These are phyloP conservation scores for Coemansia sp. DNA, from an alignment of 192 early-diverging fungal species.

Conservation along the genomic window DNA sequence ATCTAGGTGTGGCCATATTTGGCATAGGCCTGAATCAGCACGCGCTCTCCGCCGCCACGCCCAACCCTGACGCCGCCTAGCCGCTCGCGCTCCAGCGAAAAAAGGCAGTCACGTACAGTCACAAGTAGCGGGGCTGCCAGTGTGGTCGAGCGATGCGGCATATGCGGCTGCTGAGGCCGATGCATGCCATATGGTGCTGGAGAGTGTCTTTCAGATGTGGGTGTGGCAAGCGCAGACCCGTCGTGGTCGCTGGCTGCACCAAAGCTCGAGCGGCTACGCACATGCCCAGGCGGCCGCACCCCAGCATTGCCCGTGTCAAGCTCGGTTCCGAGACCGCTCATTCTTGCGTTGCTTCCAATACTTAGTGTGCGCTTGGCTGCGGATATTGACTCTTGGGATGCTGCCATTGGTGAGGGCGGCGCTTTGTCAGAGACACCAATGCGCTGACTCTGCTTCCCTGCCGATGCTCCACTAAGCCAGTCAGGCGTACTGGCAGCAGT, in stretches of 20 bases:
- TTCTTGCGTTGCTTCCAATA: background rate
- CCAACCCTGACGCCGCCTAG: slow-evolving; percentile 40
- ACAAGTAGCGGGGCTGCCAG: slow-evolving; percentile 55
- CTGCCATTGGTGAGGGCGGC: background rate
- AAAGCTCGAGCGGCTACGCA: slow-evolving; percentile 32
- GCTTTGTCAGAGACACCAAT: background rate
- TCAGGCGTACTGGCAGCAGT: slow-evolving; percentile 19
- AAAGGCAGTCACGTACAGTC: slow-evolving; percentile 71
- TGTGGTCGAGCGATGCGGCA: slow-evolving; percentile 35
- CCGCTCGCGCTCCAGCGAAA: slow-evolving; percentile 70
- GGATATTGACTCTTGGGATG: background rate
- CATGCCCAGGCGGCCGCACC: slow-evolving; percentile 10
- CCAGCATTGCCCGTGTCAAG: slow-evolving; percentile 1
- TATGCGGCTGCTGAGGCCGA: background rate
- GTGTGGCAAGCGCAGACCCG: slow-evolving; percentile 14
- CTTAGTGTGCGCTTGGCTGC: slow-evolving; percentile 20
- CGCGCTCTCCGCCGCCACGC: slow-evolving; percentile 44
- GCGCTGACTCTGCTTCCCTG: slow-evolving; percentile 3
- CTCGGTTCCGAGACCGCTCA: background rate
- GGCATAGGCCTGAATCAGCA: slow-evolving; percentile 38
- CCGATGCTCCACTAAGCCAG: slow-evolving; percentile 21
- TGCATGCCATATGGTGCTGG: background rate
- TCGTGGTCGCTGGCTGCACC: slow-evolving; percentile 36
- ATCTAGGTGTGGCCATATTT: slow-evolving; percentile 18
- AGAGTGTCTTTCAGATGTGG: slow-evolving; percentile 15